A percentile compares a stretch with the other conserved stretches of the same genome.
These are phyloP conservation scores for Jamesozyma hellenica DNA, from an alignment of 805 yeast genomes.

Conservation along the genomic window DNA sequence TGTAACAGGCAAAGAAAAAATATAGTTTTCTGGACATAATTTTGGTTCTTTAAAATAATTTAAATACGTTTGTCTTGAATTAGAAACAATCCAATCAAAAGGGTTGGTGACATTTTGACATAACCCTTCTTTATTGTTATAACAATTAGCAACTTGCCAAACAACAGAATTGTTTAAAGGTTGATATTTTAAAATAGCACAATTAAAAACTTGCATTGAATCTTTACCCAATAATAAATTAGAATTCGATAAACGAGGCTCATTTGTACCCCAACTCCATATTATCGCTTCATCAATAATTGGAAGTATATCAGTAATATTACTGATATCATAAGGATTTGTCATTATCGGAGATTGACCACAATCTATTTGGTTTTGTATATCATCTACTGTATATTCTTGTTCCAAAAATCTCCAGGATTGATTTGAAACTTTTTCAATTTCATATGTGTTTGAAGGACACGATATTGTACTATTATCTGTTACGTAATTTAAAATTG, in stretches of 20 bases:
- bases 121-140: slow-evolving; percentile 38
- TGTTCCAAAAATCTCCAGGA: slow-evolving; percentile 38
- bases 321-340: slow-evolving; percentile 19
- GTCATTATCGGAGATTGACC: slow-evolving; percentile 64
- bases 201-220: slow-evolving; percentile 32
- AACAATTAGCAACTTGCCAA: slow-evolving; percentile 64
- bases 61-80: slow-evolving; percentile 35
- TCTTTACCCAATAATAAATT: slow-evolving; percentile 13
- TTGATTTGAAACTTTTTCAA: slow-evolving; percentile 8
- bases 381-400: slow-evolving; percentile 32
- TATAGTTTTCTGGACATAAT: slow-evolving; percentile 30
- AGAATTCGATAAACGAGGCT: slow-evolving; percentile 34
- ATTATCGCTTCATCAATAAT: slow-evolving; percentile 30
- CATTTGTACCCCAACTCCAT: slow-evolving; percentile 69
- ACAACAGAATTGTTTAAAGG: slow-evolving; percentile 30
- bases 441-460: slow-evolving; percentile 11
- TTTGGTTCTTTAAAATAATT: slow-evolving; percentile 22
- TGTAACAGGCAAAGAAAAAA: slow-evolving; percentile 40
- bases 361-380: slow-evolving; percentile 35
- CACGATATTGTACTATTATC: slow-evolving; percentile 16
- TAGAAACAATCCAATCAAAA: slow-evolving; percentile 37
- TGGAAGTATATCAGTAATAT: slow-evolving; percentile 23
- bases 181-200: slow-evolving; percentile 32
- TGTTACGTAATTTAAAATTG: slow-evolving; percentile 14
- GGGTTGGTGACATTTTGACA: slow-evolving; percentile 41